Evolutionary conservation across 345 rosid species (phyloP), one percentile per base, ranked within the genome.

Genomic region (Nephelium lappaceum): DNA sequence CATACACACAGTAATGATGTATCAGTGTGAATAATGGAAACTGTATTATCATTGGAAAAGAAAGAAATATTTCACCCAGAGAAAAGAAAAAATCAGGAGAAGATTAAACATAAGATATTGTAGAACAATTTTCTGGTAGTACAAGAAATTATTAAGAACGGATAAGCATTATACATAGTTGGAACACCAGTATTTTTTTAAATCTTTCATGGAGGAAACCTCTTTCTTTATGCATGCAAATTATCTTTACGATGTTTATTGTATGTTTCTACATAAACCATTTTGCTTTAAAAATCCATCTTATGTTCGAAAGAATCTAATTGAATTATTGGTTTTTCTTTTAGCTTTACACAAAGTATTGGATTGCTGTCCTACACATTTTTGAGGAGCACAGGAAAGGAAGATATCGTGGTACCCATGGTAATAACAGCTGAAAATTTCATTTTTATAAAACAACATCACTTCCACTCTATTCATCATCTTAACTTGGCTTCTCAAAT

Each of bases 391-490:
- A 95, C 99, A 0, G 95, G 97, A 65, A 92, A 91, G 84, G 97
- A 93, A 82, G 98, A 95, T 84, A 92, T 93, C 45, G 89, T 95
- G 61, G 99, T 95, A 31, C 99, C 99, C 53, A 93, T 95, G 98
- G 99, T 95, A 91, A 89, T 82, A 61, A 42, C 55, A 70, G 66
- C 64, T 69, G 62, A 24, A 76, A 38, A 38, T 39, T 53, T 67
- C 49, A 25, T 23, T 76, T 67, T 12, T 15, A 67, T 67, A 36
- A 25, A 18, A 51, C 5, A 14, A 38, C 21, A 18, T 67, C 53
- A 64, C 31, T 11, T 2, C 12, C 66, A 15, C 25, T 36, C 39
- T 25, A 76, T 23, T 76, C 39, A 23, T 57, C 23, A 39, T 67
- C 14, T 12, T 51, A 67, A 8, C 18, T 23, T 67, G 25, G 24